phyloP scores from a whole-genome alignment of 2,329 filamentous ascomycete genomes.

The Calonectria honghensis region DNA sequence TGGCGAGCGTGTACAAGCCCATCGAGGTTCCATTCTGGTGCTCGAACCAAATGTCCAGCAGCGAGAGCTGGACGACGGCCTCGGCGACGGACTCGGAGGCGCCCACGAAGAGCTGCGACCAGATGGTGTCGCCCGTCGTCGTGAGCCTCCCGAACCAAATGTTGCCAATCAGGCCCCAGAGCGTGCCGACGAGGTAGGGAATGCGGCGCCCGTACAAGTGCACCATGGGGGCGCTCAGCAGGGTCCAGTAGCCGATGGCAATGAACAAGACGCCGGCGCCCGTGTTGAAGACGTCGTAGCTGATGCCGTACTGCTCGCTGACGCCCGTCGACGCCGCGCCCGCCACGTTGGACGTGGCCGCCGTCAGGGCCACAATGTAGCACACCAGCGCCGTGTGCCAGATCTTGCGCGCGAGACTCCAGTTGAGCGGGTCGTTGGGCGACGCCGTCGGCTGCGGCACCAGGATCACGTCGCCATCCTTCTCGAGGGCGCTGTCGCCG shows the following conservation, averaged over 20 bases:
- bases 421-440: slow-evolving; percentile 72
- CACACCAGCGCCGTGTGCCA: slow-evolving; percentile 72
- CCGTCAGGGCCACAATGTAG: slow-evolving; percentile 72
- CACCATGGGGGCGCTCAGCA: slow-evolving; percentile 71
- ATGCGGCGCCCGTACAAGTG: slow-evolving; percentile 73
- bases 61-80: slow-evolving; percentile 73
- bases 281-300: slow-evolving; percentile 71
- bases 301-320: slow-evolving; percentile 69
- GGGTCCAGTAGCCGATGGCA: slow-evolving; percentile 73
- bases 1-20: slow-evolving; percentile 73
- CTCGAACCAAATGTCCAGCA: slow-evolving; percentile 75
- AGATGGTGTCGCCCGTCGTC: slow-evolving; percentile 67
- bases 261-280: slow-evolving; percentile 75
- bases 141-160: slow-evolving; percentile 71
- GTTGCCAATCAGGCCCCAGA: slow-evolving; percentile 69
- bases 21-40: slow-evolving; percentile 73
- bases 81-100: slow-evolving; percentile 74
- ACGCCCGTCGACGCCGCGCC: slow-evolving; percentile 71
- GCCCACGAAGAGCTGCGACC: slow-evolving; percentile 75
- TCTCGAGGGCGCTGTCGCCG: slow-evolving; percentile 51
- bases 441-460: slow-evolving; percentile 72
- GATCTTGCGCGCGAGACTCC: slow-evolving; percentile 67
- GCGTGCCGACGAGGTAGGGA: slow-evolving; percentile 72
- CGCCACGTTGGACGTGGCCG: slow-evolving; percentile 74
- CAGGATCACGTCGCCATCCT: slow-evolving; percentile 68